Evolutionary conservation across 345 rosid species (phyloP).

Genomic region (Carallia pectinifolia): DNA sequence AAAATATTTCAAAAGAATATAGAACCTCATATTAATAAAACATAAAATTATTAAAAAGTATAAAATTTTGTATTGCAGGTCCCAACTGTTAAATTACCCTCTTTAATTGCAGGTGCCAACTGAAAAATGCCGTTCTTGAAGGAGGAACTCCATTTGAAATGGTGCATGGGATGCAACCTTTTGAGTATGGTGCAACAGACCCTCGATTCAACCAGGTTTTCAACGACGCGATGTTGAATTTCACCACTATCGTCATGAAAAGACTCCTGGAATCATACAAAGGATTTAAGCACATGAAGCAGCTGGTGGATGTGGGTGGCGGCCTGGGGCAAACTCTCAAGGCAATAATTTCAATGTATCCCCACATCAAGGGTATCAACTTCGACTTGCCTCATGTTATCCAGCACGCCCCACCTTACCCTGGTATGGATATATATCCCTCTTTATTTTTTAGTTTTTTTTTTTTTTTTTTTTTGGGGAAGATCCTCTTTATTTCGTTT

Average conservation of each 20-base stretch:
- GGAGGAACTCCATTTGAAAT: conserved; percentile 30
- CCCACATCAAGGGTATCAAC: background rate
- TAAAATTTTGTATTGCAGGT: no score
- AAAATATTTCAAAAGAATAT: no score
- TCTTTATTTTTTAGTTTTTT: no score
- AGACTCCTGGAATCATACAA: background rate
- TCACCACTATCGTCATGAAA: background rate
- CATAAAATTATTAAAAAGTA: no score
- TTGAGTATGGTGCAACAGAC: background rate
- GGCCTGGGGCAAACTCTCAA: background rate
- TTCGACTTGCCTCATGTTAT: background rate
- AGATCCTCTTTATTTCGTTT: no score
- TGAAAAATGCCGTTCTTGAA: conserved; percentile 45
- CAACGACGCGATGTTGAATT: background rate
- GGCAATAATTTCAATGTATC: background rate
- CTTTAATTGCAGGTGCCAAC: conserved; percentile 27
- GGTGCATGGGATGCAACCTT: background rate
- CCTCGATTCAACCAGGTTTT: conserved; percentile 25
- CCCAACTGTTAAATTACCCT: background rate
- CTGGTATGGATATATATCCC: background rate
- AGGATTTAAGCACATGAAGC: background rate
- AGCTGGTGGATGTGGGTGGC: background rate
- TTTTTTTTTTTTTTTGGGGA: no score
- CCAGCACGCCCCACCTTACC: background rate
- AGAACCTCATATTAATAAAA: no score